Evolutionary conservation across 352 stramenopile genomes (phyloP), one percentile per base, ranked within the genome.

Genomic region (Plasmopara muralis): DNA sequence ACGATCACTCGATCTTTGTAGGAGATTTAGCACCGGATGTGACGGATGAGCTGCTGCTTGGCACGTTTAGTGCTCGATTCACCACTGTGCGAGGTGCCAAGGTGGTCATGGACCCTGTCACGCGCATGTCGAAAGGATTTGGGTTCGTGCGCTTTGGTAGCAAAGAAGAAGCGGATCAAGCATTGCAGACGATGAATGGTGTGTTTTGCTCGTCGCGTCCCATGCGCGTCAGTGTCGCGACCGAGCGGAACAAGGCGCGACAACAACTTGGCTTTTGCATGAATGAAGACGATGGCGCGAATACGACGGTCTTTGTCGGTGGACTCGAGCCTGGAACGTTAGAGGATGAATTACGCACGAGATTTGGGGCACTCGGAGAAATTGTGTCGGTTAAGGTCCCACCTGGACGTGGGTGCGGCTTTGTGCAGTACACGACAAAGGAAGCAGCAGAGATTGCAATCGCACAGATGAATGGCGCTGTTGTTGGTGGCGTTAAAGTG

Each of bases 271-370:
- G 35, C 5, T 75, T 74, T 38, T 40, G 63, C 8, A 53, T 35
- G 42, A 56, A 28, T 2, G 71, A 86, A 31, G 74, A 82, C 13
- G 80, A 93, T 41, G 76, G 66, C 25, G 47, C 81, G 6, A 96
- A 95, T 60, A 96, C 87, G 43, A 97, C 88, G 5, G 87, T 97
- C 15, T 97, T 97, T 72, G 83, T 97, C 6, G 89, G 89, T 13
- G 87, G 87, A 25, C 62, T 97, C 43, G 84, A 93, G 45, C 68
- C 88, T 20, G 77, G 53, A 6, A 81, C 77, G 6, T 88, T 85
- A 2, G 85, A 90, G 28, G 87, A 96, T 4, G 88, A 96, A 28
- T 64, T 97, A 9, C 78, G 83, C 16, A 60, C 77, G 28, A 79
- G 84, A 16, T 97, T 97, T 55, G 63, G 68, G 14, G 60, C 61